Evolutionary conservation across 2,329 filamentous ascomycete species (phyloP).

Genomic region (Aspergillus quadrilineatus): DNA sequence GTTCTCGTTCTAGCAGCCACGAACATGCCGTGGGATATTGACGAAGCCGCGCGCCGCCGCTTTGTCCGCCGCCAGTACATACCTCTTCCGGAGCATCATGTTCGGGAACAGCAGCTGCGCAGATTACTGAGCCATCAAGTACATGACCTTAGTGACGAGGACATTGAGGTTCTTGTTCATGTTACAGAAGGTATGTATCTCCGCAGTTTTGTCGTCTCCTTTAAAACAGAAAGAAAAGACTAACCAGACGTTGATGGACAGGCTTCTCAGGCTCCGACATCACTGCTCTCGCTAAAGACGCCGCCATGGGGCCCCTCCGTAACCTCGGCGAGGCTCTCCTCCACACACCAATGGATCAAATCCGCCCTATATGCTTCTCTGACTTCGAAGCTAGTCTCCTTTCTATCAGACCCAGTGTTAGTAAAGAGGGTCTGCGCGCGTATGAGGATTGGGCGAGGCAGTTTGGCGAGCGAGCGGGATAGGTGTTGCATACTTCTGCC

Average conservation of each 20-base stretch:
- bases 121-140: constrained; percentile 85
- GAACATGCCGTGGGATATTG: constrained; percentile 95
- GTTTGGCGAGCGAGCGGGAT: constrained; percentile 71
- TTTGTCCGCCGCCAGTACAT: constrained; percentile 97
- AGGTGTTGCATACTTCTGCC: background rate
- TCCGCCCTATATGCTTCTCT: constrained; percentile 75
- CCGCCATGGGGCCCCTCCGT: constrained; percentile 91
- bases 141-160: constrained; percentile 68
- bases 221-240: constrained; percentile 6
- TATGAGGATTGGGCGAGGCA: constrained; percentile 94
- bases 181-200: constrained; percentile 71
- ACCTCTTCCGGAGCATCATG: constrained; percentile 80
- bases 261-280: constrained; percentile 98
- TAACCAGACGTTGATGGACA: constrained; percentile 38
- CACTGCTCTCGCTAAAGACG: constrained; percentile 93
- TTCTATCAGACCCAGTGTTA: constrained; percentile 87
- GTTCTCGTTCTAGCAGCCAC: constrained; percentile 94
- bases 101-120: constrained; percentile 73
- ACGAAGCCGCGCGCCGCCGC: constrained; percentile 84
- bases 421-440: constrained; percentile 75
- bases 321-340: constrained; percentile 86
- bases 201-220: background rate
- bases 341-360: constrained; percentile 90
- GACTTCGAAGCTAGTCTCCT: constrained; percentile 83
- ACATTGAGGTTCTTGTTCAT: constrained; percentile 71